These are phyloP conservation scores for Coemansia sp. DNA, from an alignment of 192 early-diverging fungal genomes.

Conservation along the genomic window DNA sequence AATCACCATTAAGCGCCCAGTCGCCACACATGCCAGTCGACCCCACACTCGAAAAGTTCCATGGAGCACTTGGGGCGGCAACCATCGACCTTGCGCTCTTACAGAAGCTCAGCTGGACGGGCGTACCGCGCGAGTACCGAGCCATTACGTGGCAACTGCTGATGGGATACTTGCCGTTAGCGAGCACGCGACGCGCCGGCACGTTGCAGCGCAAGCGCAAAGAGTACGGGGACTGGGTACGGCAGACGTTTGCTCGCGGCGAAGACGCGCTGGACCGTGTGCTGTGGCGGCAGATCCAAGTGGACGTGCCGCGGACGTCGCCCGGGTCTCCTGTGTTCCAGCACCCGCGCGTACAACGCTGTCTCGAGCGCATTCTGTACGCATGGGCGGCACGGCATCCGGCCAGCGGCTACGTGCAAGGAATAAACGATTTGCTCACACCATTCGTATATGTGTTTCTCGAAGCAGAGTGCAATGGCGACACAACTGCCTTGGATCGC, in stretches of 20 bases:
- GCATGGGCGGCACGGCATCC: conserved; percentile 98
- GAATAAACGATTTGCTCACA: conserved; percentile 96
- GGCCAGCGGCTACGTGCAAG: conserved; percentile 98
- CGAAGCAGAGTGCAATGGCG: conserved; percentile 16
- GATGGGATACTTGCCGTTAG: conserved; percentile 90
- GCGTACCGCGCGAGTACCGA: conserved; percentile 83
- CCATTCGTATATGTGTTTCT: conserved; percentile 96
- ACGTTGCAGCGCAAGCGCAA: conserved; percentile 86
- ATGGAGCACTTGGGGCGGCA: conserved; percentile 54
- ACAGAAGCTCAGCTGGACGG: conserved; percentile 87
- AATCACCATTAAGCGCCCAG: not conserved
- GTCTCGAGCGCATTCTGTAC: conserved; percentile 89
- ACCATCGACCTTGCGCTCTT: conserved; percentile 76
- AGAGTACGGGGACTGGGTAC: conserved; percentile 87
- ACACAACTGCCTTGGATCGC: too few relatives aligned
- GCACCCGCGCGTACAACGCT: conserved; percentile 75
- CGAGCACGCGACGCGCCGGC: conserved; percentile 75
- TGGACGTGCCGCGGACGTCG: conserved; percentile 91
- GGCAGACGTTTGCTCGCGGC: conserved; percentile 79
- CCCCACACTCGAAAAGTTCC: conserved; percentile 39
- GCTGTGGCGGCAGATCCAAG: conserved; percentile 95
- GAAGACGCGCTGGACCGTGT: conserved; percentile 76
- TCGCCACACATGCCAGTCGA: not conserved
- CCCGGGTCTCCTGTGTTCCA: conserved; percentile 86
- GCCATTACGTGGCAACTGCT: conserved; percentile 91